Evolutionary conservation across 441 rosid genomes (phyloP), one percentile per base, ranked within the genome.

Genomic region (Eruca vesicaria): DNA sequence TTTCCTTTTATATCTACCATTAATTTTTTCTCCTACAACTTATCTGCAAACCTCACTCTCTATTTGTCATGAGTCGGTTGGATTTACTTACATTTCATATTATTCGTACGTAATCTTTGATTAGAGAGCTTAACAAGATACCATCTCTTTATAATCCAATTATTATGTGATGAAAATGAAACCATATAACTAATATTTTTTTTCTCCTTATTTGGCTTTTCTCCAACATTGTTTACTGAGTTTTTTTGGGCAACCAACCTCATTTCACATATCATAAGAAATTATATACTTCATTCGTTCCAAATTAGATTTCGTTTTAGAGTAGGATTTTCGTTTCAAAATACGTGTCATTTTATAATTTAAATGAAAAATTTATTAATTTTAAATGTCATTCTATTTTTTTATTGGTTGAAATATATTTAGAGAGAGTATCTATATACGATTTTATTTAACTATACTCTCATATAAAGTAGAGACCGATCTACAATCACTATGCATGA

Each of bases 141-240:
- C 9, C 45, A 19, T 69, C 59, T 69, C 15, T 56, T 16, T 69
- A 2, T 57, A 63, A 16, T 70, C 75, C 18, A 70, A 69, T 52
- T 70, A 58, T 76, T 48, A 58, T 71, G 80, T 77, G 55, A 64
- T 64, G 18, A 57, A 45, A 45, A 64, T 64, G 18, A 57, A 45
- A 45, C 14, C 63, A 36, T 38, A 36, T 60, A 9, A 9, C 52
- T 43, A 3, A 63, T 50, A 18, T 50, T 9, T 7, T 14, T 32
- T 43, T 71, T 26, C 56, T 65, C 35, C 63, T 65, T 28, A 65
- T 65, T 48, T 65, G 72, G 63, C 68, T 58, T 66, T 10, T 48
- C 72, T 77, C 67, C 57, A 48, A 77, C 76, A 71, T 58, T 48
- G 56, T 60, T 33, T 70, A 6, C 57, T 0, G 53, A 33, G 20